phyloP scores from a whole-genome alignment of 83 land plant species.

The Picea mariana region DNA sequence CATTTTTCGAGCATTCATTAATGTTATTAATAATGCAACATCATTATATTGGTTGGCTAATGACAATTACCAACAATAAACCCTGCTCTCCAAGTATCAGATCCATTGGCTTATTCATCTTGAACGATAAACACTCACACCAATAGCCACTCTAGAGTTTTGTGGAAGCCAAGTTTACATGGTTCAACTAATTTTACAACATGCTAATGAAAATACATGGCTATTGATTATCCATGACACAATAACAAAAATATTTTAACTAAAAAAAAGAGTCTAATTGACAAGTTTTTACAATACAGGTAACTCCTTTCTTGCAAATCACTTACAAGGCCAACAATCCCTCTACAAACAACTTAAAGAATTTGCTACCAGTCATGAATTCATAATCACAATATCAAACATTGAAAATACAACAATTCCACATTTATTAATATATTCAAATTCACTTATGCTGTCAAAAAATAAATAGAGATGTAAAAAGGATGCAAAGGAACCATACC shows the following conservation, averaged over 20 bases:
- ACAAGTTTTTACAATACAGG: not conserved
- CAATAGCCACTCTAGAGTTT: not conserved
- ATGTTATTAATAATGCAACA: too few species aligned
- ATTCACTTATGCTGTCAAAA: not conserved
- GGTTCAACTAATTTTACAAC: not conserved
- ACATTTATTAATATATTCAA: not conserved
- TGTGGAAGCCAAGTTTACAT: not conserved
- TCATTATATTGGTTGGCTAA: not conserved
- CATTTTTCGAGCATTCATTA: too few species aligned
- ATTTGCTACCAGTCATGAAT: not conserved
- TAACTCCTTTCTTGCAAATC: too few species aligned
- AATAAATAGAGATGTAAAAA: not conserved
- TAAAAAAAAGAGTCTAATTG: not conserved
- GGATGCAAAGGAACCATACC: conserved; percentile 36
- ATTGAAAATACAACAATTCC: not conserved
- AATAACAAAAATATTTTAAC: not conserved
- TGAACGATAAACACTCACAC: too few species aligned
- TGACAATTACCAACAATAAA: not conserved
- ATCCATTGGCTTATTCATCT: too few species aligned
- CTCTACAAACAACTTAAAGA: too few species aligned
- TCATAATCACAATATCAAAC: not conserved
- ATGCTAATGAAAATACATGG: not conserved
- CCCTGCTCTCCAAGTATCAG: not conserved
- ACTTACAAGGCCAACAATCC: too few species aligned
- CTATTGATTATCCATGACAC: not conserved